Evolutionary conservation across 257 asterid genomes (phyloP).

Genomic region (Solanum rostratum): DNA sequence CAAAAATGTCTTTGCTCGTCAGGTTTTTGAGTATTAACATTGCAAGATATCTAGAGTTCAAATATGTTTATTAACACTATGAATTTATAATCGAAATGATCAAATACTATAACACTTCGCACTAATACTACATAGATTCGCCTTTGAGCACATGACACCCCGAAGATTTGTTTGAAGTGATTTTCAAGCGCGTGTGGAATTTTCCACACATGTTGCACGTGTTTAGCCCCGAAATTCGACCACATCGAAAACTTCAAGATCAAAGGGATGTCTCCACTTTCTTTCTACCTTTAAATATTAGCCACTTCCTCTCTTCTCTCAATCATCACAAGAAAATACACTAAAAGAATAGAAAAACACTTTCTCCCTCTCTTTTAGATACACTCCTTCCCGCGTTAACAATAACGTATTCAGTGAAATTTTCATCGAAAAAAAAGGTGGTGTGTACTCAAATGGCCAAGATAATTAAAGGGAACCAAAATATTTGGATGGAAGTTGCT

Average conservation of each 20-base stretch:
- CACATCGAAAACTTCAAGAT: background rate
- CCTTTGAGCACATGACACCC: too few species aligned
- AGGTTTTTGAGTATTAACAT: too few species aligned
- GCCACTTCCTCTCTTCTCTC: background rate
- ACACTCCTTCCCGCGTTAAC: too few species aligned
- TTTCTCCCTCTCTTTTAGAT: too few species aligned
- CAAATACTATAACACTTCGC: too few species aligned
- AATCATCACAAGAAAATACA: background rate
- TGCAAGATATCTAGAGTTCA: too few species aligned
- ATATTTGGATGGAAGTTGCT: background rate
- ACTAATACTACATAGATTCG: too few species aligned
- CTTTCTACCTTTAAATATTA: background rate
- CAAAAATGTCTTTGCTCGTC: too few species aligned
- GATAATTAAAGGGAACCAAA: background rate
- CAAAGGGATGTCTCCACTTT: background rate
- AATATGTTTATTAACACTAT: too few species aligned
- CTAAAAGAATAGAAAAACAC: too few species aligned
- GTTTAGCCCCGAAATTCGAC: background rate
- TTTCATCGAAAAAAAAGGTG: background rate
- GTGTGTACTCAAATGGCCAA: background rate
- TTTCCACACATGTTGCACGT: background rate
- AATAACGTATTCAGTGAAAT: background rate
- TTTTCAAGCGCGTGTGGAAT: background rate
- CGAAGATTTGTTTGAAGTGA: background rate
- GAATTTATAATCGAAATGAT: too few species aligned